A percentile compares a stretch with the other conserved stretches of the same genome.
Evolutionary conservation across 2,329 filamentous ascomycete genomes (phyloP).

Genomic region (Pseudogymnoascus sp.): DNA sequence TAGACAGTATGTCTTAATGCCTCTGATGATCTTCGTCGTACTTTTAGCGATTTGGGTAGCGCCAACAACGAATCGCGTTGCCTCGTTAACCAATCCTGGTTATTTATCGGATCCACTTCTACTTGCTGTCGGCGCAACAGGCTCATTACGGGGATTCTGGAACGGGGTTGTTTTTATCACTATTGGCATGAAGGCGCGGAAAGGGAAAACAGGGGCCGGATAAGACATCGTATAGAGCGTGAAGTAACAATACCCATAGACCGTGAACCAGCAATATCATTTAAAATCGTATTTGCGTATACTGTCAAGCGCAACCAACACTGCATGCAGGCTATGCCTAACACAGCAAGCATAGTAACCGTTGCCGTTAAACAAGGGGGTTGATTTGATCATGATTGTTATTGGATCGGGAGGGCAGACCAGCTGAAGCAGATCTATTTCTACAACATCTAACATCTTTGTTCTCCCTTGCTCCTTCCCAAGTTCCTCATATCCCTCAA

Average conservation of each 20-base stretch:
- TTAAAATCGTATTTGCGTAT: neutral
- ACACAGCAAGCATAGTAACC: neutral
- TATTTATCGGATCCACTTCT: slow-evolving; percentile 57
- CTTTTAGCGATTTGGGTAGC: slow-evolving; percentile 65
- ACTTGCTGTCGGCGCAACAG: slow-evolving; percentile 53
- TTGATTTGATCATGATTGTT: neutral
- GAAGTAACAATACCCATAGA: neutral
- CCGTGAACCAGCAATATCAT: neutral
- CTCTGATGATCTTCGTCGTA: slow-evolving; percentile 62
- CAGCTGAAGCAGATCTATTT: neutral
- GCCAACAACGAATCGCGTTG: slow-evolving; percentile 64
- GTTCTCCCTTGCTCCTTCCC: neutral
- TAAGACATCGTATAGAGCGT: neutral
- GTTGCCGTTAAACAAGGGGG: neutral
- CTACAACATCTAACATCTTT: neutral
- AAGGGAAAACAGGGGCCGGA: slow-evolving; percentile 1
- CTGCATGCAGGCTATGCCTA: neutral
- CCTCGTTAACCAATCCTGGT: slow-evolving; percentile 51
- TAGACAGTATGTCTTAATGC: slow-evolving; percentile 34
- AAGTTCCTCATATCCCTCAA: neutral
- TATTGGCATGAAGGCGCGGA: slow-evolving; percentile 30
- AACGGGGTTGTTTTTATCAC: slow-evolving; percentile 48
- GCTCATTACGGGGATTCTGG: slow-evolving; percentile 63
- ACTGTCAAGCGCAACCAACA: neutral
- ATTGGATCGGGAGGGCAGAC: neutral